phyloP scores from a whole-genome alignment of 768 basidiomycete species.

The Cubamyces sp. region DNA sequence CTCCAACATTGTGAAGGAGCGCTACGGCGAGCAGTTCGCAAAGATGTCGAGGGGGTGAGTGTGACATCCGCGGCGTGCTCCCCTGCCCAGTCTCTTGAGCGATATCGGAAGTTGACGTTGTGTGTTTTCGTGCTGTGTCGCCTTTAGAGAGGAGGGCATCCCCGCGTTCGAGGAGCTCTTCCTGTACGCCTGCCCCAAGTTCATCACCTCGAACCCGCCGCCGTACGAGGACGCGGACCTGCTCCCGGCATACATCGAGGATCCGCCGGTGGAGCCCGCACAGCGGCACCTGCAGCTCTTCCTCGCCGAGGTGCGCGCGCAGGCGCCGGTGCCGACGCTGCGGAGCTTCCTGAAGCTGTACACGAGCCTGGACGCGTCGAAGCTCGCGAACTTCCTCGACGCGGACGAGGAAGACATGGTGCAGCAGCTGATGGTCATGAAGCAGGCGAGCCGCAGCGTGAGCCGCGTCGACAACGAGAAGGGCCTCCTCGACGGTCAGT shows the following conservation, averaged over 20 bases:
- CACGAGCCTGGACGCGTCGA: slow-evolving; percentile 88
- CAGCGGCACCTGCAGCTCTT: slow-evolving; percentile 86
- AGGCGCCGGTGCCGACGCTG: slow-evolving; percentile 79
- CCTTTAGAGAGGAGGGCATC: slow-evolving; percentile 67
- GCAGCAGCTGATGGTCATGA: slow-evolving; percentile 96
- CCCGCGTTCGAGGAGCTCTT: slow-evolving; percentile 91
- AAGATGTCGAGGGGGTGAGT: slow-evolving; percentile 86
- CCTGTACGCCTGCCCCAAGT: slow-evolving; percentile 93
- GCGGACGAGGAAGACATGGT: slow-evolving; percentile 93
- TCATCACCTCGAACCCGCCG: slow-evolving; percentile 92
- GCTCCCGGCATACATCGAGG: slow-evolving; percentile 48
- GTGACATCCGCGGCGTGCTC: not conserved
- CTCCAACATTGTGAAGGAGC: slow-evolving; percentile 89
- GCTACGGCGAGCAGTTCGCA: slow-evolving; percentile 87
- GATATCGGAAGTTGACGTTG: not conserved
- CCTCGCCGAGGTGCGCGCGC: slow-evolving; percentile 77
- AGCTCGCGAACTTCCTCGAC: slow-evolving; percentile 90
- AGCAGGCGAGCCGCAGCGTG: slow-evolving; percentile 81
- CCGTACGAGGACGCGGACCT: slow-evolving; percentile 83
- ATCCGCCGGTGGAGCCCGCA: slow-evolving; percentile 66
- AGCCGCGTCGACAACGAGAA: slow-evolving; percentile 56
- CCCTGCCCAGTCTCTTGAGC: not conserved
- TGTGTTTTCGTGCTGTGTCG: not conserved
- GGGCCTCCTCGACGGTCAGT: slow-evolving; percentile 80
- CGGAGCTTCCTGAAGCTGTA: slow-evolving; percentile 95